Evolutionary conservation across 345 rosid species (phyloP).

Genomic region (Eucalyptus erythrocorys): DNA sequence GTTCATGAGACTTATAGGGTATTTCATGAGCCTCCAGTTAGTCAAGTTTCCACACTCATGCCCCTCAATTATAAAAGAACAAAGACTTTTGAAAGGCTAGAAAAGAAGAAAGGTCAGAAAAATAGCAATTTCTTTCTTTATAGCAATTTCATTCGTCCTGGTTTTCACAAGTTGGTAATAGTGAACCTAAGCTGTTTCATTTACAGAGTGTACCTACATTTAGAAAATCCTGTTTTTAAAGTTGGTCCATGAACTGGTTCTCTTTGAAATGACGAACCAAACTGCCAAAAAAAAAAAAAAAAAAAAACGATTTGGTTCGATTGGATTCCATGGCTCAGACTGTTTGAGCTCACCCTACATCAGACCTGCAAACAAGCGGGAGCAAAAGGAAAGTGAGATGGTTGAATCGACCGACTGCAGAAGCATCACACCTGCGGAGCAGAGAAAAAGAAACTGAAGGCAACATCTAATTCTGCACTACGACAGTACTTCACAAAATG

Average conservation of each 20-base stretch:
- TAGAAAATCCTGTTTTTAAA: neutral
- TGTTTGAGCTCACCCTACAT: neutral
- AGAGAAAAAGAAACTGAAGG: neutral
- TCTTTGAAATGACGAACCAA: neutral
- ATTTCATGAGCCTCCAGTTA: neutral
- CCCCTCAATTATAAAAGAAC: neutral
- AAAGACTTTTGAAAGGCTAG: neutral
- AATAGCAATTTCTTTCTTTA: neutral
- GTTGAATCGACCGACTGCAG: neutral
- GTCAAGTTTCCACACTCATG: accelerated
- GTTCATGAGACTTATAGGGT: neutral
- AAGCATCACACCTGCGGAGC: neutral
- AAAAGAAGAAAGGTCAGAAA: neutral
- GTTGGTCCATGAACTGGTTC: neutral
- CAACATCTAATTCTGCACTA: neutral
- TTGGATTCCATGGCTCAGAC: neutral
- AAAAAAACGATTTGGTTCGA: neutral
- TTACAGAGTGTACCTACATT: neutral
- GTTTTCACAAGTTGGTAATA: neutral
- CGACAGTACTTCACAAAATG: neutral
- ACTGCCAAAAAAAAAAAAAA: accelerated
- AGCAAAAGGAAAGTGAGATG: neutral
- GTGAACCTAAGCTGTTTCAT: neutral
- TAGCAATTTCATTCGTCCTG: neutral
- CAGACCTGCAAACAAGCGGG: neutral